Base-by-base conservation (phyloP, 2,329 filamentous ascomycete species). In the Aschersonia sp. region DNA sequence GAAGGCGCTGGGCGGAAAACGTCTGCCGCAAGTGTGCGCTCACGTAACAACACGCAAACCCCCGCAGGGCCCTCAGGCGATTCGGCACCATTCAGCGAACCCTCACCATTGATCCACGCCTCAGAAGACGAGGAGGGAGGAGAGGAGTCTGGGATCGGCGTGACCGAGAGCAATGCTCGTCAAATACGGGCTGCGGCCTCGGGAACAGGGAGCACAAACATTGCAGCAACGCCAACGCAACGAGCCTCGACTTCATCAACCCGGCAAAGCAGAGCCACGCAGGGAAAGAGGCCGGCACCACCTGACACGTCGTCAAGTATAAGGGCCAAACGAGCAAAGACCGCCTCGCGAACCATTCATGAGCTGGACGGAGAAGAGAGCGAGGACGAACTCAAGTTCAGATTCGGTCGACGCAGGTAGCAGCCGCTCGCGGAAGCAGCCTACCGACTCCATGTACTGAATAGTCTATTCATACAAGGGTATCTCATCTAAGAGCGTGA, bases 351-450 rank as follows among this genome's bases (percentile, higher is more conserved):
- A 49, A 59, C 62, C 6, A 51, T 62, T 1, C 62, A 61, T 45
- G 55, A 62, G 39, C 56, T 56, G 5, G 66, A 68, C 48, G 67
- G 64, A 43, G 71, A 68, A 10, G 66, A 77, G 35, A 76, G 72
- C 50, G 75, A 78, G 43, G 75, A 78, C 49, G 74, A 72, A 54
- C 64, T 76, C 45, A 70, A 71, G 53, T 79, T 79, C 55, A 66
- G 68, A 47, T 79, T 79, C 56, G 69, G 73, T 32, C 71, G 68
- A 58, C 65, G 74, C 55, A 66, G 66, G 55, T 72, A 57, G 43
- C 12, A n/a, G 31, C 6, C 22, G 22, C 22, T 22, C 22, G 22
- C 22, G 22, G 22, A 22, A 22, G 22, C 22, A 22, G 22, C 22
- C 22, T 22, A 22, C 22, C 22, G 3, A 22, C 22, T 22, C 22